Percentiles rank a stretch among this genome's conserved stretches.
phyloP scores from a whole-genome alignment of 2,329 filamentous ascomycete genomes.

The Fusarium pilosicola region DNA sequence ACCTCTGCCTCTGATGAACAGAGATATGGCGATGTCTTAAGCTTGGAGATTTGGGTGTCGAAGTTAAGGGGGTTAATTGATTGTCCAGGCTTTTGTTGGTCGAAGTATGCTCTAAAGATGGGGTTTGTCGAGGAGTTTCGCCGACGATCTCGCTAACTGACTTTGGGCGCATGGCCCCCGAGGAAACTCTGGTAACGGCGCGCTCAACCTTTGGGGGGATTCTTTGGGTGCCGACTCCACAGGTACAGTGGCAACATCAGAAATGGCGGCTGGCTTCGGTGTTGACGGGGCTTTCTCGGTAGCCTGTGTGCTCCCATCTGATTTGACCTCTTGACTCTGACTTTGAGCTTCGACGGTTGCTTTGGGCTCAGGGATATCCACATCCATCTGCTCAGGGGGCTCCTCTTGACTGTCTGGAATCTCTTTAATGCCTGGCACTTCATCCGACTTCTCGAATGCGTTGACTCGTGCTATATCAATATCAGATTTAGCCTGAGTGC shows the following conservation, averaged over 20 bases:
- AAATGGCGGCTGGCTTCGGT: not conserved
- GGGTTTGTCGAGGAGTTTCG: constrained; percentile 58
- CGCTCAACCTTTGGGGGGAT: constrained; percentile 51
- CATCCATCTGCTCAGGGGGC: constrained; percentile 48
- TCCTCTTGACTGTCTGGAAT: constrained; percentile 52
- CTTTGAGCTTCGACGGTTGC: constrained; percentile 27
- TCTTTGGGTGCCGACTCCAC: constrained; percentile 30
- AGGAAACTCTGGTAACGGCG: constrained; percentile 76
- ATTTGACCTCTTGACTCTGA: not conserved
- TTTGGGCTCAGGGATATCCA: constrained; percentile 45
- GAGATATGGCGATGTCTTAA: constrained; percentile 44
- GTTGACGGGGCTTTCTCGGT: constrained; percentile 20
- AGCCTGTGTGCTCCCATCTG: constrained; percentile 17
- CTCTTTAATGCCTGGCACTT: constrained; percentile 33
- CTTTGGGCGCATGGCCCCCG: constrained; percentile 76
- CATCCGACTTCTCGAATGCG: not conserved
- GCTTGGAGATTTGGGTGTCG: constrained; percentile 56
- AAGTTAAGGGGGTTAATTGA: constrained; percentile 55
- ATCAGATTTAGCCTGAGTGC: not conserved
- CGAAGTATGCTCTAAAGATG: constrained; percentile 49
- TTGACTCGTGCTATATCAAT: not conserved
- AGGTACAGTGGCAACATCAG: not conserved
- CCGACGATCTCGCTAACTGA: constrained; percentile 78
- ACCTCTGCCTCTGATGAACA: constrained; percentile 62
- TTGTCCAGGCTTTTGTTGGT: constrained; percentile 45